Percentiles rank a stretch among this genome's conserved stretches.
Conservation (phyloP, 2,329 filamentous ascomycete species). For the Claviceps cyperi region DNA sequence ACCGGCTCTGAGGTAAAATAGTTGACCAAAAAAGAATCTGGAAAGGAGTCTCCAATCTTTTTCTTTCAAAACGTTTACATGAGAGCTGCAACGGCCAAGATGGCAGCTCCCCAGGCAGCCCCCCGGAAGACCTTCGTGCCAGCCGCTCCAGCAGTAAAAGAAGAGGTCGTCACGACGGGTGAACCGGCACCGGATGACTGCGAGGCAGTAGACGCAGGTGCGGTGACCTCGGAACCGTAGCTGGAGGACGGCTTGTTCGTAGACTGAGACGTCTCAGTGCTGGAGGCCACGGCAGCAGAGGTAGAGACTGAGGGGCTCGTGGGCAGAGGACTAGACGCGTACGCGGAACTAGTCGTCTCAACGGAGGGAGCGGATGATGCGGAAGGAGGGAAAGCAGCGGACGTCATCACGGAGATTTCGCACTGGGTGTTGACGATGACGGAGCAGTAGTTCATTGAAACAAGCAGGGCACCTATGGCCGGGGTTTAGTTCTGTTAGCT, state of each 20-base stretch:
- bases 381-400: constrained; percentile 9
- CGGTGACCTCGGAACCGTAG: constrained; percentile 6
- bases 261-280: constrained; percentile 1
- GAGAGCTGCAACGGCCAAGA: constrained; percentile 13
- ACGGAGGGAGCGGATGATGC: constrained; percentile 9
- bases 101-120: constrained; percentile 13
- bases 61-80: constrained; percentile 9
- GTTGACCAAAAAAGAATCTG: too few species aligned
- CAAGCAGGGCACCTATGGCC: constrained; percentile 16
- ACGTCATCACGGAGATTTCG: constrained; percentile 16
- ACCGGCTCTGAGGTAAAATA: background rate
- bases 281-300: constrained; percentile 6
- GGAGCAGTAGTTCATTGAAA: constrained; percentile 23
- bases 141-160: constrained; percentile 18
- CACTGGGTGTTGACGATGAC: constrained; percentile 21
- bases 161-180: constrained; percentile 13
- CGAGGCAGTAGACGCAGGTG: background rate
- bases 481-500: background rate
- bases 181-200: constrained; percentile 5
- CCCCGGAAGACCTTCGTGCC: constrained; percentile 10
- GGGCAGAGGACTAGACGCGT: background rate
- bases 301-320: background rate
- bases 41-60: background rate
- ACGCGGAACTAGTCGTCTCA: constrained; percentile 4
- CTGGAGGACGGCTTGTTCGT: constrained; percentile 1